Conservation (phyloP, 1,139 yeast species). For the Protomyces arabidopsidicola region DNA sequence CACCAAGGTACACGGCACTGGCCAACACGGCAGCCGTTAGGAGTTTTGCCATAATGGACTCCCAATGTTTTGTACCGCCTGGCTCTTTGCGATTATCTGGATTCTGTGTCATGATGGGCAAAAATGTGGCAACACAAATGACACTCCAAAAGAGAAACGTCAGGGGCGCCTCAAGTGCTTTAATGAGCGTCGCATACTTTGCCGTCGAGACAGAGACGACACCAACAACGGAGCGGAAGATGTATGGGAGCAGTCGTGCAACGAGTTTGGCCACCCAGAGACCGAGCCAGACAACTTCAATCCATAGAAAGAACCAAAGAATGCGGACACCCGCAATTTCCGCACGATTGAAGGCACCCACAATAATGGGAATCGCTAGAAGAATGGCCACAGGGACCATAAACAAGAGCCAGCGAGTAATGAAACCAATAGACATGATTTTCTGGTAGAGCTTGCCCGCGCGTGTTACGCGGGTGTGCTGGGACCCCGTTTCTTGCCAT, state of each 20-base stretch:
- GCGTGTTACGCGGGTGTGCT: constrained; percentile 17
- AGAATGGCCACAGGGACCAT: constrained; percentile 44
- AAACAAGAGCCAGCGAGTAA: constrained; percentile 40
- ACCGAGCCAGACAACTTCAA: constrained; percentile 45
- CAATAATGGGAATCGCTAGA: constrained; percentile 43
- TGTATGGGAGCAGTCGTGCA: constrained; percentile 40
- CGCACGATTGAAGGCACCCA: constrained; percentile 41
- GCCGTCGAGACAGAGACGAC: constrained; percentile 41
- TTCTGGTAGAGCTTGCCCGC: constrained; percentile 26
- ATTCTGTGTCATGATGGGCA: constrained; percentile 42
- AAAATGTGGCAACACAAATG: constrained; percentile 38
- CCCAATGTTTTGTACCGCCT: constrained; percentile 41
- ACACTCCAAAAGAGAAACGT: constrained; percentile 35
- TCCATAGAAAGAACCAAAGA: constrained; percentile 45
- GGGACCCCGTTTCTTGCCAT: constrained; percentile 8
- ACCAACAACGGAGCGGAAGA: constrained; percentile 37
- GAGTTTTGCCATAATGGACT: constrained; percentile 40
- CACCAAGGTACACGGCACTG: constrained; percentile 41
- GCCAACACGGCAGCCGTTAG: constrained; percentile 42
- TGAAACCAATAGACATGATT: constrained; percentile 34
- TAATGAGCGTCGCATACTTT: constrained; percentile 40
- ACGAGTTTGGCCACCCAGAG: constrained; percentile 41
- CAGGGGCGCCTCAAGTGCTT: constrained; percentile 42
- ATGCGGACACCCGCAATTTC: constrained; percentile 40
- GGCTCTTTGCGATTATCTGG: constrained; percentile 34